Conservation (phyloP, 306 rosid species). For the Fragaria nilgerrensis region DNA sequence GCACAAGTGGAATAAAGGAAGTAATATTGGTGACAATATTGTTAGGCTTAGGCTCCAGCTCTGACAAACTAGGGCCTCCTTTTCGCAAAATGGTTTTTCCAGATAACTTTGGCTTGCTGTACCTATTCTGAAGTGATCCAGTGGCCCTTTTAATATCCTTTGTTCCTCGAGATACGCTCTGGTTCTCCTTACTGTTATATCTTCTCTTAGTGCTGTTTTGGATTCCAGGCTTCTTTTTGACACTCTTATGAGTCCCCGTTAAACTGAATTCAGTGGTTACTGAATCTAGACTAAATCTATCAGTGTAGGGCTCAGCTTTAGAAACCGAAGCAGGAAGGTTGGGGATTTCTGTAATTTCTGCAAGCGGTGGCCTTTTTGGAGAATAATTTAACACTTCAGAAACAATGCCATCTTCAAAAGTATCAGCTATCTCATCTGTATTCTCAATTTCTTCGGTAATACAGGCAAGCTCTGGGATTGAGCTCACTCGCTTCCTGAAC, state of each 20-base stretch:
- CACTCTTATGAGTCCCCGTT: constrained; percentile 44
- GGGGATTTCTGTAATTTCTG: constrained; percentile 44
- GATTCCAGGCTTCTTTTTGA: constrained; percentile 43
- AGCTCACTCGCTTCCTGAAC: constrained; percentile 69
- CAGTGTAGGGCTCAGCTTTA: constrained; percentile 41
- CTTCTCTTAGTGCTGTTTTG: constrained; percentile 39
- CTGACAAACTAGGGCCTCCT: constrained; percentile 41
- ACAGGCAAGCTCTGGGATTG: constrained; percentile 78
- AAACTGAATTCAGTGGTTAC: constrained; percentile 46
- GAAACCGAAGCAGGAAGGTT: constrained; percentile 45
- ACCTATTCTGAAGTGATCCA: constrained; percentile 42
- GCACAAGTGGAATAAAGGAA: constrained; percentile 93
- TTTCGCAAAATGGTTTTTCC: constrained; percentile 48
- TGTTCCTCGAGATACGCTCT: constrained; percentile 43
- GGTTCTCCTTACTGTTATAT: constrained; percentile 50
- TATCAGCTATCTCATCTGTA: constrained; percentile 54
- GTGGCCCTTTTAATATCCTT: constrained; percentile 46
- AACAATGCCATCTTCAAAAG: constrained; percentile 36
- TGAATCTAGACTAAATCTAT: constrained; percentile 50
- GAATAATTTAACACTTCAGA: constrained; percentile 26
- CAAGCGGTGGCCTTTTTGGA: constrained; percentile 52
- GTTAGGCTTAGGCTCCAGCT: constrained; percentile 42
- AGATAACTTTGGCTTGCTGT: constrained; percentile 57
- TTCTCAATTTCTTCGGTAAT: constrained; percentile 85
- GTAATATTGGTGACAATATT: constrained; percentile 69